Percentiles rank a stretch among this genome's conserved stretches.
phyloP scores from a whole-genome alignment of 768 basidiomycete species.

The Xerocomellus dryophilus region DNA sequence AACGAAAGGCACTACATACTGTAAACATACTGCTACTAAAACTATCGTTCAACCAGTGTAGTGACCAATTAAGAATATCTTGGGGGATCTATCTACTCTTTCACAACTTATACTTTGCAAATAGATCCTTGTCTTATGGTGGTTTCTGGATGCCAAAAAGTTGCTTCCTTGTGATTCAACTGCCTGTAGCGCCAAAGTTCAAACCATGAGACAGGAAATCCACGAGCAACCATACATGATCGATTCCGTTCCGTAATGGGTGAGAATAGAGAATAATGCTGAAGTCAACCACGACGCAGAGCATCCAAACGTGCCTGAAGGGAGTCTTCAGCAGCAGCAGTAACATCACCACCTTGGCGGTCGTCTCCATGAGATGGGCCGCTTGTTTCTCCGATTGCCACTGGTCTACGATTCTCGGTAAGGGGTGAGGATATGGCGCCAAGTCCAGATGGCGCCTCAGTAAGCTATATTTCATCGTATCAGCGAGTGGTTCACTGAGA shows the following conservation, averaged over 20 bases:
- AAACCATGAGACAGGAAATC: not conserved
- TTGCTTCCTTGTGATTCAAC: not conserved
- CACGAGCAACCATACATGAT: slow-evolving; percentile 1
- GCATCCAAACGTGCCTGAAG: slow-evolving; percentile 93
- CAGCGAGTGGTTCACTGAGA: slow-evolving; percentile 1
- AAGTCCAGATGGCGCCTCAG: slow-evolving; percentile 77
- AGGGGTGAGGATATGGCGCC: slow-evolving; percentile 58
- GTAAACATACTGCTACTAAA: not conserved
- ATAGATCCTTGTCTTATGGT: no score
- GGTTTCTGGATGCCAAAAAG: no score
- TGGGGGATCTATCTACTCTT: not conserved
- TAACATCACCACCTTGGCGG: slow-evolving; percentile 37
- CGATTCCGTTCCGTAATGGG: slow-evolving; percentile 5
- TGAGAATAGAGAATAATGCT: not conserved
- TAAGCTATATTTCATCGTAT: slow-evolving; percentile 51
- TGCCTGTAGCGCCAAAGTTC: not conserved
- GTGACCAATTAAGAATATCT: not conserved
- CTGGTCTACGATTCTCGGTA: slow-evolving; percentile 66
- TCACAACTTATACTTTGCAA: not conserved
- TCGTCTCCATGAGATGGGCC: slow-evolving; percentile 36
- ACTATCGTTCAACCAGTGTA: not conserved
- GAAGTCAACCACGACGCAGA: slow-evolving; percentile 61
- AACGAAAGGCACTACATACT: not conserved
- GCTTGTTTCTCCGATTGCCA: slow-evolving; percentile 74
- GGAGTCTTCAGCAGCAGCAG: slow-evolving; percentile 79